phyloP scores from a whole-genome alignment of 345 rosid species.

The Pugionium cornutum region DNA sequence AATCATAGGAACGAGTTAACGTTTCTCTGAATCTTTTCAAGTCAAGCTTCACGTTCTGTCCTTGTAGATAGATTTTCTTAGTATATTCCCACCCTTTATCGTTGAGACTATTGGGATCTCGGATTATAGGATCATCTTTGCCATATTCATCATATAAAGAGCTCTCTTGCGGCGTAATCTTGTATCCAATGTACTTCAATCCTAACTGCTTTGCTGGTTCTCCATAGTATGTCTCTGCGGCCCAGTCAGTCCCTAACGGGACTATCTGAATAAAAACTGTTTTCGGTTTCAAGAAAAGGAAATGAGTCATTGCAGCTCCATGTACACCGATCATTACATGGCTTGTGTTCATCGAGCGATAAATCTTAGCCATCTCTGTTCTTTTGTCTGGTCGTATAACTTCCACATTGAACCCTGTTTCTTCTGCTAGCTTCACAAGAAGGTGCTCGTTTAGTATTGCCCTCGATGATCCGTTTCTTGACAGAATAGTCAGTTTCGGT shows the following conservation, averaged over 20 bases:
- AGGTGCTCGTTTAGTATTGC: conserved; percentile 60
- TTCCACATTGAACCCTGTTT: conserved; percentile 61
- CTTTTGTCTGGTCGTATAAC: conserved; percentile 55
- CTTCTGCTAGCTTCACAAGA: conserved; percentile 58
- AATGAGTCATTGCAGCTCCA: conserved; percentile 94
- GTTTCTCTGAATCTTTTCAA: conserved; percentile 59
- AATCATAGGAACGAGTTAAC: conserved; percentile 51
- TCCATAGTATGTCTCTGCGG: conserved; percentile 81
- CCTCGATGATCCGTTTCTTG: conserved; percentile 63
- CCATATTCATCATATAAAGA: conserved; percentile 61
- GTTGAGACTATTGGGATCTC: conserved; percentile 59
- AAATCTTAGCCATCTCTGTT: conserved; percentile 71
- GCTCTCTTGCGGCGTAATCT: conserved; percentile 63
- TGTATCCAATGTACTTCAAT: conserved; percentile 63
- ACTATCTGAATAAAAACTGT: conserved; percentile 73
- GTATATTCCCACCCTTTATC: conserved; percentile 81
- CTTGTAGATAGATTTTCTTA: conserved; percentile 65
- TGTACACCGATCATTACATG: conserved; percentile 85
- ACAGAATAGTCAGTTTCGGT: conserved; percentile 68
- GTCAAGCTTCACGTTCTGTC: conserved; percentile 64
- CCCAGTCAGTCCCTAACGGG: conserved; percentile 87
- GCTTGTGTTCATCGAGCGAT: conserved; percentile 58
- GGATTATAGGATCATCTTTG: conserved; percentile 59
- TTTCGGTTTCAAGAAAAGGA: conserved; percentile 72
- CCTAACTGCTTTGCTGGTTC: conserved; percentile 79